Evolutionary conservation across 1,139 yeast genomes (phyloP).

Genomic region (Yamadazyma triangularis): DNA sequence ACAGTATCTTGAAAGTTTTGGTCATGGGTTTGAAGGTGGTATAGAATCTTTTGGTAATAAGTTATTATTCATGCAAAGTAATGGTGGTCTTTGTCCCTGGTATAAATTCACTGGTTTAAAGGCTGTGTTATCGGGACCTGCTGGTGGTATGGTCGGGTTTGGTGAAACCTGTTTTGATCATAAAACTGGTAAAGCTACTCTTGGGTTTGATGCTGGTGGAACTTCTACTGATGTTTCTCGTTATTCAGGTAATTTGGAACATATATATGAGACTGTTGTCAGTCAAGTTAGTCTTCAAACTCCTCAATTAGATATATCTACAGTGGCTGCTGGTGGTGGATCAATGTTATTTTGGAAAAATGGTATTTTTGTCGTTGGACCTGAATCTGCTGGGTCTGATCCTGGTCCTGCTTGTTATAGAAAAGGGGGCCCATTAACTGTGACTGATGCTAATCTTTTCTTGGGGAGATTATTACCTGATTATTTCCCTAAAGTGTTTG

Average conservation of each 20-base stretch:
- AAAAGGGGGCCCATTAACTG: constrained; percentile 46
- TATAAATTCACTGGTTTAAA: constrained; percentile 44
- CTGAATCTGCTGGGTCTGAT: constrained; percentile 45
- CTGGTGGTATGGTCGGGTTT: constrained; percentile 50
- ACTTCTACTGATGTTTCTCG: constrained; percentile 47
- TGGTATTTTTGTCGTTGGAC: constrained; percentile 45
- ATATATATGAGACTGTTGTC: constrained; percentile 42
- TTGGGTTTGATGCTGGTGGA: constrained; percentile 48
- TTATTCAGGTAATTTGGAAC: constrained; percentile 35
- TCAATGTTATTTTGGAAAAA: constrained; percentile 43
- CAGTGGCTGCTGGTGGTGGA: constrained; percentile 49
- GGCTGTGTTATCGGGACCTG: constrained; percentile 47
- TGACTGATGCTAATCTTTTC: constrained; percentile 43
- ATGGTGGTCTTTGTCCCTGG: constrained; percentile 49
- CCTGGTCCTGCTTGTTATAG: constrained; percentile 47
- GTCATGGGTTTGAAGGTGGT: constrained; percentile 43
- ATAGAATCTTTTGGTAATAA: constrained; percentile 39
- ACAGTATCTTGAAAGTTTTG: constrained; percentile 32
- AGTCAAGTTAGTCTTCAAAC: constrained; percentile 41
- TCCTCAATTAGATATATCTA: constrained; percentile 43
- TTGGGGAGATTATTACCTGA: constrained; percentile 39
- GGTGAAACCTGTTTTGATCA: constrained; percentile 41
- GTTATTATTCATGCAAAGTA: constrained; percentile 44
- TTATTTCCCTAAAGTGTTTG: constrained; percentile 40
- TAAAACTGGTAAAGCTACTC: constrained; percentile 26